Conservation (phyloP, 805 yeast species). For the Ogataea methylovora region DNA sequence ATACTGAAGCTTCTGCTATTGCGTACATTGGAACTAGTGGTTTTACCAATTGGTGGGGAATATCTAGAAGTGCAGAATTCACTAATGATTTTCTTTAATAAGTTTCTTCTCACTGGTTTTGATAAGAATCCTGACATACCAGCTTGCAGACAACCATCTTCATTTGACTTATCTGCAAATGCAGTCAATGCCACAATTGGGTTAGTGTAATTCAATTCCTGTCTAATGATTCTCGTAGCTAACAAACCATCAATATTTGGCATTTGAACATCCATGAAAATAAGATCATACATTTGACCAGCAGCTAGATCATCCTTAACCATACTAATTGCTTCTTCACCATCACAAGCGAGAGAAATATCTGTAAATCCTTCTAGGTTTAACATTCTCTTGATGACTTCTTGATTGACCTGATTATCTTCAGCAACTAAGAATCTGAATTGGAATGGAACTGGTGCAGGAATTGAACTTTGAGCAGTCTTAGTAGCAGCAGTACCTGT, state of each 20-base stretch:
- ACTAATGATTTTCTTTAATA: slow-evolving; percentile 49
- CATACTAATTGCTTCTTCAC: slow-evolving; percentile 75
- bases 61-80: too few relatives aligned
- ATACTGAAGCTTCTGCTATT: too few relatives aligned
- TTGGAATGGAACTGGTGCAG: background rate
- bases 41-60: too few relatives aligned
- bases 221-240: slow-evolving; percentile 71
- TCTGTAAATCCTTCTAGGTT: slow-evolving; percentile 70
- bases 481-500: background rate
- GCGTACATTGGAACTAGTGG: too few relatives aligned
- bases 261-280: slow-evolving; percentile 98
- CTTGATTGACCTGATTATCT: slow-evolving; percentile 90
- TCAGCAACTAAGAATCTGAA: slow-evolving; percentile 77
- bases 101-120: slow-evolving; percentile 75
- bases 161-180: slow-evolving; percentile 88
- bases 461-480: too few relatives aligned
- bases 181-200: slow-evolving; percentile 96
- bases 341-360: slow-evolving; percentile 80
- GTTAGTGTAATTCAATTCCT: slow-evolving; percentile 46
- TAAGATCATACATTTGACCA: slow-evolving; percentile 49
- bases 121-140: slow-evolving; percentile 92
- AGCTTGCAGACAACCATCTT: slow-evolving; percentile 73
- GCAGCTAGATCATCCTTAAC: slow-evolving; percentile 41
- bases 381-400: slow-evolving; percentile 85
- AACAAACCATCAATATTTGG: slow-evolving; percentile 85